Conservation (phyloP, 1,139 yeast species). For the Pichia sp. region DNA sequence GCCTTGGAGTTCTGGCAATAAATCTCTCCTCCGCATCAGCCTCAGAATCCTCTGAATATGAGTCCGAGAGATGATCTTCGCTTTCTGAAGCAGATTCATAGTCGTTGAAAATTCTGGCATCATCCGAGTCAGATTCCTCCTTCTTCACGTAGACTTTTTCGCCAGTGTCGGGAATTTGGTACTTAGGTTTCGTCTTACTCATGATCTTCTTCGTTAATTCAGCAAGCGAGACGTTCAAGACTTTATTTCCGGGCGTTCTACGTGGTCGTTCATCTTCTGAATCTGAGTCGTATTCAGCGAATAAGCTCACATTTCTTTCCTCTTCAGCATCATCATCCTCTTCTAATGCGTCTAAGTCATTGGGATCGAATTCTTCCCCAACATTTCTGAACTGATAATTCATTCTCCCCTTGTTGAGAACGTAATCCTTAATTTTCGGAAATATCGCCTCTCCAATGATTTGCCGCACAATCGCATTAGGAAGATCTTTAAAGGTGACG, state of each 20-base stretch:
- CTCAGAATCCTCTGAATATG: background rate
- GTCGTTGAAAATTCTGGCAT: constrained; percentile 1
- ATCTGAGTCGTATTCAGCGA: background rate
- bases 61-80: background rate
- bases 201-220: constrained; percentile 14
- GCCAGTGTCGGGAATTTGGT: background rate
- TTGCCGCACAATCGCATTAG: constrained; percentile 16
- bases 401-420: constrained; percentile 17
- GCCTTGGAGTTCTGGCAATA: too few relatives aligned
- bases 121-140: constrained; percentile 4
- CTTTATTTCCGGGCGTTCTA: background rate
- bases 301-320: background rate
- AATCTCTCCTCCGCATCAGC: background rate
- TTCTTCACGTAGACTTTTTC: background rate
- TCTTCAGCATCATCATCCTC: background rate
- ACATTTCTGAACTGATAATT: constrained; percentile 16
- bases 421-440: constrained; percentile 9
- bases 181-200: constrained; percentile 6
- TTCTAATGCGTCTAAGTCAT: background rate
- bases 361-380: background rate
- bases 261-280: constrained; percentile 1
- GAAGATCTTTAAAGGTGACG: constrained; percentile 15
- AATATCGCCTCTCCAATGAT: constrained; percentile 10
- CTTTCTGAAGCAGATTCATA: constrained; percentile 2
- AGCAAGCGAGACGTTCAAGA: constrained; percentile 11